These are phyloP conservation scores for Phoenix dactylifera DNA, from an alignment of 176 grass and related monocot species.

Conservation along the genomic window DNA sequence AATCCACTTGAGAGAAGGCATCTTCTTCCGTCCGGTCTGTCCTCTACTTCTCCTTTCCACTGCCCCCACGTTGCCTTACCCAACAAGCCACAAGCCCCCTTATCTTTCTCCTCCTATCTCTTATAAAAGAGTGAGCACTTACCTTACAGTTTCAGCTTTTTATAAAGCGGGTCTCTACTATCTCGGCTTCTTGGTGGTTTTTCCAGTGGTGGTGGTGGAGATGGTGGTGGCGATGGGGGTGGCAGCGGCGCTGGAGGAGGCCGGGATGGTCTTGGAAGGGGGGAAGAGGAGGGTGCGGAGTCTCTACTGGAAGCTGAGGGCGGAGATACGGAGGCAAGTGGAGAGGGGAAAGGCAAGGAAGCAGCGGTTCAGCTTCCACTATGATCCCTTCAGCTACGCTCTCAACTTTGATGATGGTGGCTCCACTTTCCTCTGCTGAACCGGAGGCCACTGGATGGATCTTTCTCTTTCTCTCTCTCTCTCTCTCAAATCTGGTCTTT, in stretches of 20 bases:
- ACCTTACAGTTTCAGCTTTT: too few species aligned
- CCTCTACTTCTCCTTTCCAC: background rate
- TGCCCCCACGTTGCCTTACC: background rate
- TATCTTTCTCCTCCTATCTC: too few species aligned
- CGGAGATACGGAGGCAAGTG: constrained; percentile 43
- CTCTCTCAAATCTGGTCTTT: too few species aligned
- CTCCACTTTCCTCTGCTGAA: constrained; percentile 15
- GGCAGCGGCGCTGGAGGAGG: constrained; percentile 41
- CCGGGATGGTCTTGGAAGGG: constrained; percentile 33
- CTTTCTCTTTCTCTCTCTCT: too few species aligned
- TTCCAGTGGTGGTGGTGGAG: too few species aligned
- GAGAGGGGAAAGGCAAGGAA: constrained; percentile 30
- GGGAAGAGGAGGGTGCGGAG: constrained; percentile 36
- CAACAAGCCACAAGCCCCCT: too few species aligned
- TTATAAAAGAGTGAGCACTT: too few species aligned
- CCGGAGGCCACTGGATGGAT: too few species aligned
- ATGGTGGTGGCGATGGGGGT: constrained; percentile 9
- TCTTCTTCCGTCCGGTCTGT: background rate
- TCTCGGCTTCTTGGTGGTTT: too few species aligned
- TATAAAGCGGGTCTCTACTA: too few species aligned
- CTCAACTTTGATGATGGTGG: constrained; percentile 89
- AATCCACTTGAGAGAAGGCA: background rate
- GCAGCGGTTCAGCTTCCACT: constrained; percentile 67
- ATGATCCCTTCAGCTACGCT: constrained; percentile 88
- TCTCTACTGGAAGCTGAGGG: constrained; percentile 69